Evolutionary conservation across 164 flowering plant species (phyloP), one percentile per base, ranked within the genome.

Genomic region (Vitis rupestris): DNA sequence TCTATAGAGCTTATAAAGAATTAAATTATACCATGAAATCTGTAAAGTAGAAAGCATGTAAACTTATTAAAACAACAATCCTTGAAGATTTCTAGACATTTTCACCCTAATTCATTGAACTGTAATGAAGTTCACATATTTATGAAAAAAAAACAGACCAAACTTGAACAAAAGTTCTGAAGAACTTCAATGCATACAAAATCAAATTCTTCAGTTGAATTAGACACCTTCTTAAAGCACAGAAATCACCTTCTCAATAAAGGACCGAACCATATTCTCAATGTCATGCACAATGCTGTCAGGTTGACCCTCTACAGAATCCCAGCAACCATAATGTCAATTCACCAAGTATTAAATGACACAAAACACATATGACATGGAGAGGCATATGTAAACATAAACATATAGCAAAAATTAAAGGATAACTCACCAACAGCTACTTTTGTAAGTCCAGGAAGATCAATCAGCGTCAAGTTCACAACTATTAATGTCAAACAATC

Each of bases 381-480:
- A 15, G 15, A 15, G 8, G 29, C 27, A 72, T 67, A 14, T 48
- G 8, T 13, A 59, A 59, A 1, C 9, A 52, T 37, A 10, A 47
- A 23, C 13, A 51, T 12, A 27, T 2, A 49, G 10, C 6, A 11
- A n/a, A 57, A 15, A 17, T 13, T 1, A 3, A 56, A 23, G 0
- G 17, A 44, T 31, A 30, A 74, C 90, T 85, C 72, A 94, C 99
- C 99, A 68, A 92, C 88, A 72, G 97, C 99, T 64, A 94, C 98
- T 82, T 94, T 94, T 72, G 99, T 94, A 57, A 94, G 95, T 55
- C 98, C 98, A 75, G 99, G 99, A 80, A 94, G 98, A 87, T 92
- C 99, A 64, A 94, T 74, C 78, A 92, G 72, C 10, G 99, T 94
- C 86, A 94, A 78, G 76, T 94, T 94, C 67, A 94, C 97, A 82